Base-by-base conservation (phyloP, 371 early-diverging fungal genomes). In the Cokeromyces recurvatus region DNA sequence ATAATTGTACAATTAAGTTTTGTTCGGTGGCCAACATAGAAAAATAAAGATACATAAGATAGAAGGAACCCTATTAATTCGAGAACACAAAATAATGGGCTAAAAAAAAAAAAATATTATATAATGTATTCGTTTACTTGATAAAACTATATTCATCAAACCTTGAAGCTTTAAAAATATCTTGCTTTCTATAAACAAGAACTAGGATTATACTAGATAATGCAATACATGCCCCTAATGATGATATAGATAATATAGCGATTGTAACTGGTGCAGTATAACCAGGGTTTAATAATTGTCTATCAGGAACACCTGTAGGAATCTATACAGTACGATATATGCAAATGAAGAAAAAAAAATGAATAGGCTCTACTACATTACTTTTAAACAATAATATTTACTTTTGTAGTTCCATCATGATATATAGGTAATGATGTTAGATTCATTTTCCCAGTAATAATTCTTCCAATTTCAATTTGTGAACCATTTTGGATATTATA, bases 91-190 rank as follows among this genome's bases (percentile, higher is more conserved):
- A 78, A 81, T 5, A 77, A 43, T 4, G 78, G 78, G 29, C 78
- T 78, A 36, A 6, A 23, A 23, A 32, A 23, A 37, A 38, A n/a
- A n/a, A n/a, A n/a, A n/a, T n/a, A n/a, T n/a, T n/a, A n/a, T n/a
- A n/a, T n/a, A n/a, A n/a, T n/a, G n/a, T n/a, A n/a, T n/a, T n/a
- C n/a, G n/a, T n/a, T n/a, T n/a, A n/a, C n/a, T n/a, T n/a, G n/a
- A n/a, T n/a, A n/a, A n/a, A n/a, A n/a, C n/a, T n/a, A n/a, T n/a
- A 31, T 12, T 23, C 17, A 38, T 12, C 32, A 46, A 10, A 76
- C 81, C 78, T 80, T 15, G 81, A 74, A 9, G 75, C 71, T 43
- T 74, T 74, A 42, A 78, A 72, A 2, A 74, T 68, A 23, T 74
- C 61, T n/a, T 62, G 61, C 17, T 75, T 74, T 7, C 72, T 57